Evolutionary conservation across 179 eudicot species (phyloP).

Genomic region (Nepenthes alata): DNA sequence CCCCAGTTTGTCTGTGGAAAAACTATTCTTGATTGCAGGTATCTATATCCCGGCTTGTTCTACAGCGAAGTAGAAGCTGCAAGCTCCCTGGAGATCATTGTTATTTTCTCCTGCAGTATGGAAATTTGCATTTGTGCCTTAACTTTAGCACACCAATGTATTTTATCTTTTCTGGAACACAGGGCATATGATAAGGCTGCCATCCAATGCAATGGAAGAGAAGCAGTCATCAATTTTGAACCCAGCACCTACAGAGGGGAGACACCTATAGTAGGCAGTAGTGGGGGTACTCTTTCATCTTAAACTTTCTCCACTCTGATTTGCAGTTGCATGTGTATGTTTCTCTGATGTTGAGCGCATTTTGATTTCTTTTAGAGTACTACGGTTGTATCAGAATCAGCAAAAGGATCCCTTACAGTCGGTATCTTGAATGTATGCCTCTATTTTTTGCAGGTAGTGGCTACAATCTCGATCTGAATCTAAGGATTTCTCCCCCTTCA

Average conservation of each 20-base stretch:
- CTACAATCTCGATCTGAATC: slow-evolving; percentile 31
- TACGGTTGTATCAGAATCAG: too few relatives aligned
- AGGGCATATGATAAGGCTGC: slow-evolving; percentile 82
- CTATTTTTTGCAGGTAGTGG: slow-evolving; percentile 18
- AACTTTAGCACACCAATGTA: not conserved
- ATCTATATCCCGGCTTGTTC: slow-evolving; percentile 73
- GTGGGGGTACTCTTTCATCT: slow-evolving; percentile 26
- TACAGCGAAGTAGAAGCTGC: slow-evolving; percentile 73
- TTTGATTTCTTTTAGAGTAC: not conserved
- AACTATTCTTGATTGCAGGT: slow-evolving; percentile 58
- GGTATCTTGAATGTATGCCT: slow-evolving; percentile 1
- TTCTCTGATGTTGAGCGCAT: not conserved
- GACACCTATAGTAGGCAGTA: slow-evolving; percentile 18
- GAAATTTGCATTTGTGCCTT: not conserved
- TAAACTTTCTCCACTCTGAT: not conserved
- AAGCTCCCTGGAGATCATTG: slow-evolving; percentile 40
- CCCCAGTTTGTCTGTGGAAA: slow-evolving; percentile 28
- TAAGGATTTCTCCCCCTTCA: slow-evolving; percentile 23
- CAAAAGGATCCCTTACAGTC: too few relatives aligned
- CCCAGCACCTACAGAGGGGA: slow-evolving; percentile 36
- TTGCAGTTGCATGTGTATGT: not conserved
- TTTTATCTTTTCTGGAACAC: slow-evolving; percentile 5
- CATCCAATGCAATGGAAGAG: slow-evolving; percentile 50
- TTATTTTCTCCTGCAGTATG: not conserved
- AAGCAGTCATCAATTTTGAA: slow-evolving; percentile 56